Evolutionary conservation across 768 basidiomycete genomes (phyloP).

Genomic region (Auricularia cornea): DNA sequence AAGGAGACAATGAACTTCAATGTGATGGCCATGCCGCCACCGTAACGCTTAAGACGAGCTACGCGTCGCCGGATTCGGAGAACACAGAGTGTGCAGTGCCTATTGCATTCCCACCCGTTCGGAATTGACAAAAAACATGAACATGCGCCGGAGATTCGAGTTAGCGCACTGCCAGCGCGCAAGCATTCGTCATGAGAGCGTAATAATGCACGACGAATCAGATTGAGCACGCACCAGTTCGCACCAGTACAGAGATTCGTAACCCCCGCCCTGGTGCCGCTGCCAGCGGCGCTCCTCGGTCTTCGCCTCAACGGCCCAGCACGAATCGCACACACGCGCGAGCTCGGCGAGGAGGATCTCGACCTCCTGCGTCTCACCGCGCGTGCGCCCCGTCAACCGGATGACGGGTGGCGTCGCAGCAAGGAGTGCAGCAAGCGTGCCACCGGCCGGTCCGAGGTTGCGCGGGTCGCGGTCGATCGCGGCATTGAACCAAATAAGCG

Average conservation of each 20-base stretch:
- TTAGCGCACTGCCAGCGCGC: too few relatives aligned
- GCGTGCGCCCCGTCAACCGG: neutral
- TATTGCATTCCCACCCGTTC: too few relatives aligned
- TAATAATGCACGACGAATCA: too few relatives aligned
- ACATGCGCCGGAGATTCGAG: too few relatives aligned
- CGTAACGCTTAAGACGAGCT: too few relatives aligned
- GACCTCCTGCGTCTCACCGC: neutral
- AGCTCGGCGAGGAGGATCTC: neutral
- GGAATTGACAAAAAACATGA: too few relatives aligned
- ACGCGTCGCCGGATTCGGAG: too few relatives aligned
- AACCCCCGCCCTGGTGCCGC: neutral
- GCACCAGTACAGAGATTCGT: neutral
- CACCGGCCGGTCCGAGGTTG: neutral
- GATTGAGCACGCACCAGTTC: neutral
- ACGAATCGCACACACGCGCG: neutral
- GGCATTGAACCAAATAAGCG: neutral
- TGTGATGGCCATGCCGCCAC: too few relatives aligned
- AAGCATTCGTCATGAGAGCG: too few relatives aligned
- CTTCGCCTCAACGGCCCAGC: neutral
- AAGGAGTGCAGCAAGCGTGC: neutral
- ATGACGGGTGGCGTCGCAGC: neutral
- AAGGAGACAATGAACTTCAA: too few relatives aligned
- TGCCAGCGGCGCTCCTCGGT: neutral
- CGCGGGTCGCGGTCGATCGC: neutral
- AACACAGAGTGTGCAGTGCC: too few relatives aligned